phyloP scores from a whole-genome alignment of 768 basidiomycete species.

The Podaxis sp. region DNA sequence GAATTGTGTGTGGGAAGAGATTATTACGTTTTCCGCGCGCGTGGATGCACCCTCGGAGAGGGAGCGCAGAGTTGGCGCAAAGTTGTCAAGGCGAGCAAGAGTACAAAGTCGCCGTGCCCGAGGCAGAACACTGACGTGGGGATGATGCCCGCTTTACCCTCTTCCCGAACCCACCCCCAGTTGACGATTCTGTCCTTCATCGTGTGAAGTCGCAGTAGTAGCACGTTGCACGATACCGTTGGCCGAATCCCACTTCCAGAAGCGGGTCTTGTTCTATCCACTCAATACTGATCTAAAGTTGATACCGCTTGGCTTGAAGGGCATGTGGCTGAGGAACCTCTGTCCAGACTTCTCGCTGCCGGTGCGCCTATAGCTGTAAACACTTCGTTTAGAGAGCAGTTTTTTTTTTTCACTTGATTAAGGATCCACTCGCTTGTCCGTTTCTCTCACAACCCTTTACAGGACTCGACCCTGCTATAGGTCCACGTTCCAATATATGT shows the following conservation, averaged over 20 bases:
- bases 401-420: background rate
- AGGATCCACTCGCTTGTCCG: constrained; percentile 12
- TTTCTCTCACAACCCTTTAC: background rate
- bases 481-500: background rate
- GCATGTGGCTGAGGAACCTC: constrained; percentile 6
- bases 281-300: too few species aligned
- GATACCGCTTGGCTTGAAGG: background rate
- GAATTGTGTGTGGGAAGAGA: background rate
- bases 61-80: background rate
- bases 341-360: background rate
- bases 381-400: background rate
- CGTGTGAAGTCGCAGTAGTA: background rate
- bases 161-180: background rate
- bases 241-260: background rate
- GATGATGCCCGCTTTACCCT: constrained; percentile 4
- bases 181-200: background rate
- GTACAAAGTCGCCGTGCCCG: constrained; percentile 9
- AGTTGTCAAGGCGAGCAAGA: background rate
- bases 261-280: background rate
- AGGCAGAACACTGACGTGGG: background rate
- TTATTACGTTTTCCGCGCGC: constrained; percentile 6
- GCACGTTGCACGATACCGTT: background rate
- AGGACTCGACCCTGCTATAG: background rate
- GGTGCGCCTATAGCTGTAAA: background rate
- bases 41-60: background rate